These are phyloP conservation scores for Sporothrix mexicana DNA, from an alignment of 2,329 filamentous ascomycete genomes.

Conservation along the genomic window DNA sequence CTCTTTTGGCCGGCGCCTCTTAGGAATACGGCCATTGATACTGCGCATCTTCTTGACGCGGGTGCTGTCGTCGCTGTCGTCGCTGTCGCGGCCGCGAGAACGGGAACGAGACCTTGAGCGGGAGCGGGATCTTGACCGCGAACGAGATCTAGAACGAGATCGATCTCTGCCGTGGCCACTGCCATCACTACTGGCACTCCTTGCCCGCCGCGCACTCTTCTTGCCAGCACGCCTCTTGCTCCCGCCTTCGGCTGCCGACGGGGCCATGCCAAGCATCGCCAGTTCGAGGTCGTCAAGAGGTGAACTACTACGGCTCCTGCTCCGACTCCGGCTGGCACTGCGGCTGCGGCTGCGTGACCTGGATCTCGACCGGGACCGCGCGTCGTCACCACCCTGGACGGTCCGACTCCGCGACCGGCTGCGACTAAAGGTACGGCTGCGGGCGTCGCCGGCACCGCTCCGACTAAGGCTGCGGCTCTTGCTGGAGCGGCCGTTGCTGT, in stretches of 20 bases:
- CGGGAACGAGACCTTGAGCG: background rate
- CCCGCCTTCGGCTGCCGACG: conserved; percentile 35
- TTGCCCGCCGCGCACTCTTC: background rate
- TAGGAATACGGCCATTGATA: conserved; percentile 23
- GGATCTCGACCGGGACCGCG: no score
- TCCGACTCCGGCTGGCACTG: background rate
- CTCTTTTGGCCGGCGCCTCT: conserved; percentile 28
- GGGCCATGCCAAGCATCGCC: conserved; percentile 41
- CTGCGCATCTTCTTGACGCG: conserved; percentile 16
- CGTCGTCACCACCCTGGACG: no score
- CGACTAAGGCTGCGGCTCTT: background rate
- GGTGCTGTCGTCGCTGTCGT: background rate
- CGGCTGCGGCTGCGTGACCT: background rate
- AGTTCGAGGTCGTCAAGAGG: conserved; percentile 39
- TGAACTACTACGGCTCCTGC: conserved; percentile 38
- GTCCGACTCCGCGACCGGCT: conserved; percentile 11
- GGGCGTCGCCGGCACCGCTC: background rate
- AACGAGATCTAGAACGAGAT: background rate
- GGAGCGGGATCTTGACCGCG: background rate
- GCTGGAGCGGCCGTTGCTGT: background rate
- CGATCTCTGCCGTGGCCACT: background rate
- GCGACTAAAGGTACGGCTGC: background rate
- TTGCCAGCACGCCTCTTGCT: conserved; percentile 7
- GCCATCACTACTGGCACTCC: background rate
- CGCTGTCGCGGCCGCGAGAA: background rate